Evolutionary conservation across 768 basidiomycete species (phyloP), one percentile per base, ranked within the genome.

Genomic region (Termitomyces sp.): DNA sequence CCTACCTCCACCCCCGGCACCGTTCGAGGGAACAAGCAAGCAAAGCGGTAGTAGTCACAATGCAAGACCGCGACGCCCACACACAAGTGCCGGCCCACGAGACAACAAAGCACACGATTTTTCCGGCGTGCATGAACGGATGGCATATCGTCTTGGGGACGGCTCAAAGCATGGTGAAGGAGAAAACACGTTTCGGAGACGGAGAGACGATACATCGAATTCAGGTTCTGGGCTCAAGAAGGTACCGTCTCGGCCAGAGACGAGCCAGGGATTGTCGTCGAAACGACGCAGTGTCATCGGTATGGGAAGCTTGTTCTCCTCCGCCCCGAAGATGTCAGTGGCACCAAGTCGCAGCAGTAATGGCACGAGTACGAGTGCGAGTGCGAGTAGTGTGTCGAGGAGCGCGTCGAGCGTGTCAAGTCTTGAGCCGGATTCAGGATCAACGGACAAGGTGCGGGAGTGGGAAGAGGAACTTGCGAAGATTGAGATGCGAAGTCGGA

Each of bases 401-500:
- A 72, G 69, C 60, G 68, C 73, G 49, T 71, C 64, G 42, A 69
- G 65, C 50, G 58, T 58, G 16, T 71, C 71, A 37, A 70, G 68
- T 55, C 64, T 66, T 38, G 62, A 58, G 42, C 62, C 62, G 67
- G 63, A 69, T 44, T 63, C 71, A 56, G 63, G 72, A 57, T 60
- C 69, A 49, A 64, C 72, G 58, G 63, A 73, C 60, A 75, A 78
- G 42, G 74, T 83, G 66, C 74, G 77, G 54, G 90, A 85, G 61
- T 92, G 90, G 90, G 90, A 92, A 69, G 84, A 82, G 67, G 89
- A 91, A 74, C 77, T 90, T 44, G 83, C 78, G 58, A 78, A 82
- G 59, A 89, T 91, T 62, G 89, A 90, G 71, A 71, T 76, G 62
- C 74, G 73, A 69, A 87, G 83, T 70, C 81, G 80, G 44, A 70